Base-by-base conservation (phyloP, 2,329 filamentous ascomycete species). In the Penicillium brevicompactum region DNA sequence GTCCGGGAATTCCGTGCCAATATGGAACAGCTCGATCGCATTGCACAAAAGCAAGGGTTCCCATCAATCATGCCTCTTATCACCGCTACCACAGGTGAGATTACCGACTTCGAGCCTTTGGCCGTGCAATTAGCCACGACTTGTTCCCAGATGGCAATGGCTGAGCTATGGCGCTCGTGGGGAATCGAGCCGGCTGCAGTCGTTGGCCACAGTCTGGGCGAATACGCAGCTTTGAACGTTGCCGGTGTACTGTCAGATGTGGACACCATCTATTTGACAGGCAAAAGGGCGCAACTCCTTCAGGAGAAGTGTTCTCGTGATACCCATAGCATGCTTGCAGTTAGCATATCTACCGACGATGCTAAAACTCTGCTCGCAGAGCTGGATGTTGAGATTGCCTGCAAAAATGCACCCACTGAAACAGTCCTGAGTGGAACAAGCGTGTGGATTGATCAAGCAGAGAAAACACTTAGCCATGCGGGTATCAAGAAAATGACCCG, bases 341-440 rank as follows among this genome's bases (percentile, higher is more conserved):
- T 87, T 0, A 69, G 70, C n/a, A 75, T 68, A 1, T 67, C 73
- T 0, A 74, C 37, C 7, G 44, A 32, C 2, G 10, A 31, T 46
- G 59, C 71, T 86, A 55, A 78, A 43, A 78, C 82, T 24, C 22
- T 38, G 13, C 22, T 16, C 14, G 27, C 16, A 14, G 13, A 4
- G 13, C 24, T 77, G 61, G 78, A 45, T 3, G 62, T 74, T 32
- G 80, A 84, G 62, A 74, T 86, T 57, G 87, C 90, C 14, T 94
- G 91, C 76, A 82, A 91, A 69, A 95, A 95, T 63, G 86, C 87
- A 0, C 86, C 87, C 0, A 79, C 84, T 48, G 89, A 91, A 68
- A 92, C 87, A 9, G 91, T 94, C 2, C 78, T 94, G n/a, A 84
- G 84, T 57, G 75, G 83, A 14, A 81, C 80, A 51, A 81, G 84